These are phyloP conservation scores for Naganishia onofrii DNA, from an alignment of 768 basidiomycete genomes.

Conservation along the genomic window DNA sequence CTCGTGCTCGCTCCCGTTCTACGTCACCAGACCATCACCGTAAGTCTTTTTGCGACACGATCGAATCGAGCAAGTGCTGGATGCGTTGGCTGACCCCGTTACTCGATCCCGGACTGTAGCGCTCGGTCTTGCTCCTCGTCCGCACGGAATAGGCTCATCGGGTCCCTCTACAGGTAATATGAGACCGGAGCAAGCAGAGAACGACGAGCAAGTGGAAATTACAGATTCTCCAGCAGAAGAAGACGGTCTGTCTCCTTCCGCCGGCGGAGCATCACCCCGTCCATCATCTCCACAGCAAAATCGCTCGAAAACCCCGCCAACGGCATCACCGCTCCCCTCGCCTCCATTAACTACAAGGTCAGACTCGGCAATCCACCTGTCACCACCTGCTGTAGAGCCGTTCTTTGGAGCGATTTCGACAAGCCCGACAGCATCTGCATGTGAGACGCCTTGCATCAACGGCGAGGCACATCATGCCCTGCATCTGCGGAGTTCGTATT, in stretches of 20 bases:
- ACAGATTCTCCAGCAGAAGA: neutral
- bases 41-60: no score
- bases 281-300: no score
- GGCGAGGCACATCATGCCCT: neutral
- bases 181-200: neutral
- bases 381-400: neutral
- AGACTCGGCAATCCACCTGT: neutral
- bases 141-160: neutral
- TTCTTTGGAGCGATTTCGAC: slow-evolving; percentile 1
- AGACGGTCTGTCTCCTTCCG: neutral
- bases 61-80: no score
- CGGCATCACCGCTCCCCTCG: neutral
- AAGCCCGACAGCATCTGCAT: slow-evolving; percentile 6
- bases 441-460: slow-evolving; percentile 11
- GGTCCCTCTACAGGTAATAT: neutral
- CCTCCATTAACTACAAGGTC: neutral
- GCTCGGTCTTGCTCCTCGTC: neutral
- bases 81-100: no score
- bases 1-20: neutral
- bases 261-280: neutral
- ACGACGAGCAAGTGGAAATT: neutral
- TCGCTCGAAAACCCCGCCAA: no score
- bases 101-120: no score
- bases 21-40: neutral
- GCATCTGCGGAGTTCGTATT: neutral